Conservation (phyloP, 139 green algal species). For the Closterium sp. region DNA sequence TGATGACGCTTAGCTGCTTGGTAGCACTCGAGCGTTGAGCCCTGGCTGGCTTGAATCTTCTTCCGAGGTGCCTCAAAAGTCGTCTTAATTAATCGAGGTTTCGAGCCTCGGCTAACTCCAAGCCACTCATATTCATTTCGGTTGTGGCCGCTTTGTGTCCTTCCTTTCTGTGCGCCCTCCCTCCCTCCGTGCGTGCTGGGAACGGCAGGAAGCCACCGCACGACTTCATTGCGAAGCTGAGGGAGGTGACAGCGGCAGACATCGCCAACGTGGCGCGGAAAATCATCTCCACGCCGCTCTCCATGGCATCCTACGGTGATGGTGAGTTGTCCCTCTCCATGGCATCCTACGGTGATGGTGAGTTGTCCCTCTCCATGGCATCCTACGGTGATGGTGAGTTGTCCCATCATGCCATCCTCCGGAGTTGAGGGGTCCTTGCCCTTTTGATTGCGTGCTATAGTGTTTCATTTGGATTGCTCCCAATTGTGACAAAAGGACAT, state of each 20-base stretch:
- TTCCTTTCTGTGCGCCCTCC: background rate
- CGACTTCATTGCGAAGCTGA: slow-evolving; percentile 25
- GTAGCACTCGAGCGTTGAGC: background rate
- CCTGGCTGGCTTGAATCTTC: background rate
- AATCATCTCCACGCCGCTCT: slow-evolving; percentile 35
- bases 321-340: background rate
- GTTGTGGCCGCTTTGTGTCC: background rate
- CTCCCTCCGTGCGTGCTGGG: background rate
- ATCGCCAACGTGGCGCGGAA: slow-evolving; percentile 21
- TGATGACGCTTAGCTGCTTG: slow-evolving; percentile 9
- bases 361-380: background rate
- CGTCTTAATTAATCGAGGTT: too few relatives aligned
- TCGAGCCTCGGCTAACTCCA: too few relatives aligned
- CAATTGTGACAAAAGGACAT: background rate
- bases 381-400: background rate
- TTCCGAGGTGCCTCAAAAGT: too few relatives aligned
- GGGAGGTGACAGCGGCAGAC: slow-evolving; percentile 34
- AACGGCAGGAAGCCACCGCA: slow-evolving; percentile 25
- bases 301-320: background rate
- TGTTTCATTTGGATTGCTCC: background rate
- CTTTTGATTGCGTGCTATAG: background rate
- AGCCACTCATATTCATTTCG: background rate
- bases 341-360: background rate
- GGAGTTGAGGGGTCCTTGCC: background rate
- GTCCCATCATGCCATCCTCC: background rate